phyloP scores from a whole-genome alignment of 2,329 filamentous ascomycete genomes.

The Cephalotrichum gorgonifer region DNA sequence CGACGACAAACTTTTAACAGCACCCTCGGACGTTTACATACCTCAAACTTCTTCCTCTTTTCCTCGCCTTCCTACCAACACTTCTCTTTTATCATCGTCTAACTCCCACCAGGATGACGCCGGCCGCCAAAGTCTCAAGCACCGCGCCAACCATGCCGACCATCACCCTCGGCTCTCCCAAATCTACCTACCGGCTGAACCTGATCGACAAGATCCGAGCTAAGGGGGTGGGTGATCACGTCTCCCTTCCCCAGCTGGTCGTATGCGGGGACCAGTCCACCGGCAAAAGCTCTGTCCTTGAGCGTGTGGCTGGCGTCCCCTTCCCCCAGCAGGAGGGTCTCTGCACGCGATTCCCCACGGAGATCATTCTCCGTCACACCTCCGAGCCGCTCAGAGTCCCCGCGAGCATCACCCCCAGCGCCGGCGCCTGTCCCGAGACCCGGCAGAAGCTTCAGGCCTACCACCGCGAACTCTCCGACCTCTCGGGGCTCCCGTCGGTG shows the following conservation, averaged over 20 bases:
- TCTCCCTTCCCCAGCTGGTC: conserved; percentile 12
- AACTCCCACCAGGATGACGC: too few relatives aligned
- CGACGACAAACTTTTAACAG: too few relatives aligned
- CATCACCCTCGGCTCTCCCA: too few relatives aligned
- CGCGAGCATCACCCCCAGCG: too few relatives aligned
- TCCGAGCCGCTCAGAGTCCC: conserved; percentile 6
- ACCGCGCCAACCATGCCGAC: too few relatives aligned
- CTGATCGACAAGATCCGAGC: conserved; percentile 8
- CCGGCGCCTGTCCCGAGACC: conserved; percentile 9
- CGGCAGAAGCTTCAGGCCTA: conserved; percentile 4
- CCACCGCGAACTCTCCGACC: conserved; percentile 9
- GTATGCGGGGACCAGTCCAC: conserved; percentile 14
- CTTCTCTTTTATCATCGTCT: too few relatives aligned
- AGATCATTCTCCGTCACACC: conserved; percentile 12
- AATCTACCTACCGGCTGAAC: conserved; percentile 6
- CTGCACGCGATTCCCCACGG: conserved; percentile 13
- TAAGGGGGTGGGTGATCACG: conserved; percentile 8
- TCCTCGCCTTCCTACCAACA: too few relatives aligned
- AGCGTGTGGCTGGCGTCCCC: conserved; percentile 13
- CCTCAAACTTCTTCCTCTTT: too few relatives aligned
- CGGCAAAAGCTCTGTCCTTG: conserved; percentile 15
- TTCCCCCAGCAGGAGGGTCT: conserved; percentile 13
- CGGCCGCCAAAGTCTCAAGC: too few relatives aligned
- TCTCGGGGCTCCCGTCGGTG: conserved; percentile 13
- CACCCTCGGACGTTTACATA: too few relatives aligned